These are phyloP conservation scores for Kwoniella heveanensis DNA, from an alignment of 768 basidiomycete genomes.

Conservation along the genomic window DNA sequence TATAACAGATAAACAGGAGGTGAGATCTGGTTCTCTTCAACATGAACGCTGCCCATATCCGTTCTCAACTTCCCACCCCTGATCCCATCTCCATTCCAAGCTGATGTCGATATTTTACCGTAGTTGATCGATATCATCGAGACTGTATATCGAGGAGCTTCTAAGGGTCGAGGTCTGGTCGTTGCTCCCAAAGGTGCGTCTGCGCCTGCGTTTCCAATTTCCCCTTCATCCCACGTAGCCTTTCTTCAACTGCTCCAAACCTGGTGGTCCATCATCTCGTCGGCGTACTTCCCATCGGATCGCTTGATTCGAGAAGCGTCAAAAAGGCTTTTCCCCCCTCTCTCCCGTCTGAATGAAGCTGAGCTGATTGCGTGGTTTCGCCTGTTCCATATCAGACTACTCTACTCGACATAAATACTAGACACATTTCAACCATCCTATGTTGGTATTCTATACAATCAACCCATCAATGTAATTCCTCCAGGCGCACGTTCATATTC, in stretches of 20 bases:
- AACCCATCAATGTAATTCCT: neutral
- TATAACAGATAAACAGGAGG: slow-evolving; percentile 98
- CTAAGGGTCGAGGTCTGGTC: slow-evolving; percentile 95
- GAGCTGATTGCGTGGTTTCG: no score
- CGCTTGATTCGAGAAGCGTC: no score
- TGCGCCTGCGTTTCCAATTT: slow-evolving; percentile 6
- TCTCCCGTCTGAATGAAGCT: no score
- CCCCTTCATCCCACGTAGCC: slow-evolving; percentile 1
- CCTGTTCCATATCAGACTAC: slow-evolving; percentile 64
- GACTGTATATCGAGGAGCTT: slow-evolving; percentile 96
- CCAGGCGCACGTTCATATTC: no score
- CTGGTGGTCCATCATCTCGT: no score
- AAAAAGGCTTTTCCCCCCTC: no score
- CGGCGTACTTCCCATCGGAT: no score
- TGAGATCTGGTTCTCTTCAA: no score
- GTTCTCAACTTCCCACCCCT: neutral
- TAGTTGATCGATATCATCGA: slow-evolving; percentile 97
- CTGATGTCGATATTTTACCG: neutral
- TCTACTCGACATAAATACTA: slow-evolving; percentile 69
- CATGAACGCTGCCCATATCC: no score
- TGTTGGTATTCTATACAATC: neutral
- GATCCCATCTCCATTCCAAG: neutral
- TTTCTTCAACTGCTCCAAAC: no score
- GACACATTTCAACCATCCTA: neutral
- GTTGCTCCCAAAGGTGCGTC: slow-evolving; percentile 87